These are phyloP conservation scores for Fusarium stilboides DNA, from an alignment of 2,329 filamentous ascomycete genomes.

Conservation along the genomic window DNA sequence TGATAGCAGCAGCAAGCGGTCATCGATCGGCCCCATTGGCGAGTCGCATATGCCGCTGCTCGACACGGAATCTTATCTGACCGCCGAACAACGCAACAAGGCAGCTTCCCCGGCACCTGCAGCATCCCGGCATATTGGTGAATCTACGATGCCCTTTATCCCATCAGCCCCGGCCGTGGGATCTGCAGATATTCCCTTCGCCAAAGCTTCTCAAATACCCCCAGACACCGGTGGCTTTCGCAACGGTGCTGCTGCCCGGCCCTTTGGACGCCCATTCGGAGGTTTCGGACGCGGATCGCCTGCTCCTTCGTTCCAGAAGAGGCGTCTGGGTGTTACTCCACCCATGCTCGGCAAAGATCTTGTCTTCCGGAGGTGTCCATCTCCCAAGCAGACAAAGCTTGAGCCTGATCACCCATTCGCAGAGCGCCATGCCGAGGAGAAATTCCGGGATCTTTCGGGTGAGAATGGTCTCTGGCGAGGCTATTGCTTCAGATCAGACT, in stretches of 20 bases:
- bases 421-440: conserved; percentile 63
- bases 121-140: conserved; percentile 43
- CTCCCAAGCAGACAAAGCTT: conserved; percentile 87
- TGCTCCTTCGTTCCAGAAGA: conserved; percentile 58
- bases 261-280: conserved; percentile 63
- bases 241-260: conserved; percentile 48
- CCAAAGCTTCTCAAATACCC: conserved; percentile 54
- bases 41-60: conserved; percentile 48
- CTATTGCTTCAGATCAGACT: conserved; percentile 69
- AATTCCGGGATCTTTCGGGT: conserved; percentile 69
- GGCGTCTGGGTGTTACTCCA: conserved; percentile 73
- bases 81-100: conserved; percentile 44
- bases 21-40: conserved; percentile 51
- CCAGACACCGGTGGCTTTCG: conserved; percentile 60
- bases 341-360: conserved; percentile 92
- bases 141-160: conserved; percentile 48
- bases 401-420: conserved; percentile 80
- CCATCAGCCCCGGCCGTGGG: conserved; percentile 41
- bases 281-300: conserved; percentile 56
- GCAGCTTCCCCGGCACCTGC: conserved; percentile 37
- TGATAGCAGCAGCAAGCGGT: conserved; percentile 45
- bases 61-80: conserved; percentile 42
- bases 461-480: conserved; percentile 83
- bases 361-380: conserved; percentile 83
- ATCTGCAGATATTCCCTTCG: conserved; percentile 42